Conservation (phyloP, 495 filamentous ascomycete genomes). For the Copromyces sp. region DNA sequence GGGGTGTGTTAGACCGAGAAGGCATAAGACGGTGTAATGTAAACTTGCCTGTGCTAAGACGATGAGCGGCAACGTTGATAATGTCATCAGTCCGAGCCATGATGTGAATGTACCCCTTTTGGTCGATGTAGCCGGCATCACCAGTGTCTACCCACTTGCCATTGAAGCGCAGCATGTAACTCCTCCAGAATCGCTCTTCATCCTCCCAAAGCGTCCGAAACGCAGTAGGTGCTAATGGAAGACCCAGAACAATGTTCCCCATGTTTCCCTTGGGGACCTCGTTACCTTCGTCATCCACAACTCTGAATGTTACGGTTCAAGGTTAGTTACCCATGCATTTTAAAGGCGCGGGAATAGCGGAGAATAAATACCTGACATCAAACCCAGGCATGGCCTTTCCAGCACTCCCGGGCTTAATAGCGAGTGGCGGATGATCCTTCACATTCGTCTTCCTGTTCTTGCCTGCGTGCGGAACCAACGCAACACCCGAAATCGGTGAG, state of each 20-base stretch:
- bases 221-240: constrained; percentile 75
- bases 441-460: constrained; percentile 24
- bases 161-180: constrained; percentile 70
- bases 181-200: constrained; percentile 68
- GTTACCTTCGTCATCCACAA: constrained; percentile 70
- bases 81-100: constrained; percentile 86
- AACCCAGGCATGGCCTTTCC: constrained; percentile 88
- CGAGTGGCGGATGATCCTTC: constrained; percentile 21
- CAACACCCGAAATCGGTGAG: constrained; percentile 76
- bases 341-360: neutral
- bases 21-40: neutral
- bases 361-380: constrained; percentile 43
- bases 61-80: constrained; percentile 90
- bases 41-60: constrained; percentile 72
- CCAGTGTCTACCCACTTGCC: constrained; percentile 84
- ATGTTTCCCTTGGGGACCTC: constrained; percentile 58
- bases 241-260: constrained; percentile 82
- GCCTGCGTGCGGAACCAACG: constrained; percentile 48
- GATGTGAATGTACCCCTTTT: constrained; percentile 73
- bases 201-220: constrained; percentile 80
- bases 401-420: constrained; percentile 72
- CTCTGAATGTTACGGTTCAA: constrained; percentile 19
- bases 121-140: constrained; percentile 77
- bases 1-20: neutral
- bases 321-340: neutral